Evolutionary conservation across 2,329 filamentous ascomycete genomes (phyloP).

Genomic region (Cercospora beticola): DNA sequence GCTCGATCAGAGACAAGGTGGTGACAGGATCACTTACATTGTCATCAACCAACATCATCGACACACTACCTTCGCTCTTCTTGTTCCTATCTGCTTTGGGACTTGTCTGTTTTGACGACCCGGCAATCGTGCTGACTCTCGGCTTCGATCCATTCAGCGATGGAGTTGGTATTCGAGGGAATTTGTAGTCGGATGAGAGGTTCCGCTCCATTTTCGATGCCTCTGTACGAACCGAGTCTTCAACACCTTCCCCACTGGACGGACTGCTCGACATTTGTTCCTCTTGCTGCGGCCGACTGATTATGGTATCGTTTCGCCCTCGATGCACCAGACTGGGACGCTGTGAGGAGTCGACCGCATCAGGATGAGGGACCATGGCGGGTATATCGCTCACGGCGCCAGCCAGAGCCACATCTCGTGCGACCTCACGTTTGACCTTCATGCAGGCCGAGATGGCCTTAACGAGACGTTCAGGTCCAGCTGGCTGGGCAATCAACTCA

Average conservation of each 20-base stretch:
- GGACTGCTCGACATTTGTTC: conserved; percentile 8
- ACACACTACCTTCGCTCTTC: conserved; percentile 22
- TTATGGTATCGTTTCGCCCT: conserved; percentile 14
- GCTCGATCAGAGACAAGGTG: not conserved
- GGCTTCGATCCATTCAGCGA: conserved; percentile 23
- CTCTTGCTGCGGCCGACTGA: not conserved
- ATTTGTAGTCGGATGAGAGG: conserved; percentile 24
- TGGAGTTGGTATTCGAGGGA: conserved; percentile 24
- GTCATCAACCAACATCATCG: conserved; percentile 37
- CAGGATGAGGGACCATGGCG: conserved; percentile 16
- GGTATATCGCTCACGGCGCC: conserved; percentile 18
- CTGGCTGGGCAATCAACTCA: conserved; percentile 31
- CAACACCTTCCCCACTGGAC: not conserved
- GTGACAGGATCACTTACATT: conserved; percentile 27
- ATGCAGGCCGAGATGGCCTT: conserved; percentile 28
- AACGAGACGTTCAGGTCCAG: conserved; percentile 26
- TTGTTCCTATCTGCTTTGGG: conserved; percentile 13
- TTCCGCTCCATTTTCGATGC: conserved; percentile 16
- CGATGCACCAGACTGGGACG: conserved; percentile 8
- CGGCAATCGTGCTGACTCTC: conserved; percentile 8
- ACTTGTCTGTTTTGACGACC: conserved; percentile 10
- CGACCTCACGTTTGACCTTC: conserved; percentile 12
- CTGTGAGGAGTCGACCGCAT: not conserved
- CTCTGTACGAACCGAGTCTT: not conserved
- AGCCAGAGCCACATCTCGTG: conserved; percentile 11